Evolutionary conservation across 2,329 filamentous ascomycete species (phyloP), one percentile per base, ranked within the genome.

Genomic region (Calonectria pseudoturangicola): DNA sequence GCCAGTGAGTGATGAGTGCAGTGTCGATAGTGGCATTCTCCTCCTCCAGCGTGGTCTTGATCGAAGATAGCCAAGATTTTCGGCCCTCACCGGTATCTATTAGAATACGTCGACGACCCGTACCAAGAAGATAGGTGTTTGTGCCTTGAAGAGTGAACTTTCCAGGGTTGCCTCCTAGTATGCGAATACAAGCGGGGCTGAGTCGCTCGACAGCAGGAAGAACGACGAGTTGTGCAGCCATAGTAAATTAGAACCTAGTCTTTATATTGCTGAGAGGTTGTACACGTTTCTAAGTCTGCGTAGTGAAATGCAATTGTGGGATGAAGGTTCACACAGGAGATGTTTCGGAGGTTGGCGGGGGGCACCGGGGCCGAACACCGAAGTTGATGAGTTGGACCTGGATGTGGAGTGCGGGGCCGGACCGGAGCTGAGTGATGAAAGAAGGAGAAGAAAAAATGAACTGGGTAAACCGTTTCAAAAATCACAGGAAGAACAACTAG

Each of bases 41-140:
- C 28, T 91, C 85, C 8, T 87, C 83, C 3, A 98, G 88, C 0
- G 93, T 90, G 4, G 87, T 85, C 75, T 90, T 89, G 43, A 99
- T 85, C 0, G 90, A 89, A 0, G 88, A 83, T 50, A 91, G 88
- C 96, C 96, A 99, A 41, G 90, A 88, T 2, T 92, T 90, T 71
- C 88, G 90, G 58, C 96, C 97, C 83, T 98, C 93, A 62, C 94
- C 97, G 0, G 96, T 98, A 85, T 99, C 97, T 80, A 99, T 92
- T 27, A 99, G 90, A 71, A 98, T 88, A 12, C 97, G 92, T 8
- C 86, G 85, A 7, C 86, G 82, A 4, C 96, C 96, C 8, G 90
- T 92, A 71, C 97, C 97, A 72, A 99, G 81, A 21, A 99, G 89
- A 83, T 99, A 99, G 41, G 97, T 99, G 84, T 99, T 99, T 77